A percentile compares a stretch with the other conserved stretches of the same genome.
Conservation (phyloP, 306 rosid species). For the Leucaena leucocephala region DNA sequence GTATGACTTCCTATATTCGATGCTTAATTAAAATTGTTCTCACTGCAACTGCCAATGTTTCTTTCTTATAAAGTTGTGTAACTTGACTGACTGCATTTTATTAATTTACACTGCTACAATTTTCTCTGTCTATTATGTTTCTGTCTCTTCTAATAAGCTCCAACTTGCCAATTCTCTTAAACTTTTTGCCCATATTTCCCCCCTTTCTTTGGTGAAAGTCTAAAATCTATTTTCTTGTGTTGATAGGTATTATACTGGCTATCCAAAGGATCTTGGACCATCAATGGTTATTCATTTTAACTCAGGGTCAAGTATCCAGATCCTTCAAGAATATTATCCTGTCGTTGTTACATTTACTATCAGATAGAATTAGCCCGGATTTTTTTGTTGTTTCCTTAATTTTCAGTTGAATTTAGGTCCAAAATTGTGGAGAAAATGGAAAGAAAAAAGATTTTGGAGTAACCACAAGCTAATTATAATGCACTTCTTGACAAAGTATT, state of each 20-base stretch:
- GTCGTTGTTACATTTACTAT: constrained; percentile 84
- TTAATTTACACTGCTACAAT: background rate
- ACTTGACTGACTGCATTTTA: background rate
- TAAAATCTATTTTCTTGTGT: constrained; percentile 9
- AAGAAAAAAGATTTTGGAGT: constrained; percentile 11
- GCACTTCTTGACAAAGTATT: constrained; percentile 84
- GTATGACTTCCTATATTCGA: constrained; percentile 48
- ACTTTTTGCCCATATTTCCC: background rate
- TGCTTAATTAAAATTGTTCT: background rate
- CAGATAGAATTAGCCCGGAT: constrained; percentile 50
- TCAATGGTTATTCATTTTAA: constrained; percentile 83
- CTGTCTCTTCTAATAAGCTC: background rate
- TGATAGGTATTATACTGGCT: constrained; percentile 80
- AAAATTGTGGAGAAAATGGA: constrained; percentile 9
- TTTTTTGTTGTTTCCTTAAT: constrained; percentile 19
- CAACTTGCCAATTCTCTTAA: background rate
- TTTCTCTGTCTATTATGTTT: background rate
- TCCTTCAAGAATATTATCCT: constrained; percentile 88
- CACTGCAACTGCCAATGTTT: constrained; percentile 10
- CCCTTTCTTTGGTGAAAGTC: background rate
- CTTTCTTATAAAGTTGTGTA: background rate
- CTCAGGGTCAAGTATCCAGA: constrained; percentile 79
- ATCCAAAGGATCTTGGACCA: constrained; percentile 88
- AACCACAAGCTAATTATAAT: constrained; percentile 34
- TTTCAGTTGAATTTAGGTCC: constrained; percentile 26